A percentile compares a stretch with the other conserved stretches of the same genome.
Evolutionary conservation across 2,329 filamentous ascomycete genomes (phyloP).

Genomic region (Cylindrodendrum hubeiense): DNA sequence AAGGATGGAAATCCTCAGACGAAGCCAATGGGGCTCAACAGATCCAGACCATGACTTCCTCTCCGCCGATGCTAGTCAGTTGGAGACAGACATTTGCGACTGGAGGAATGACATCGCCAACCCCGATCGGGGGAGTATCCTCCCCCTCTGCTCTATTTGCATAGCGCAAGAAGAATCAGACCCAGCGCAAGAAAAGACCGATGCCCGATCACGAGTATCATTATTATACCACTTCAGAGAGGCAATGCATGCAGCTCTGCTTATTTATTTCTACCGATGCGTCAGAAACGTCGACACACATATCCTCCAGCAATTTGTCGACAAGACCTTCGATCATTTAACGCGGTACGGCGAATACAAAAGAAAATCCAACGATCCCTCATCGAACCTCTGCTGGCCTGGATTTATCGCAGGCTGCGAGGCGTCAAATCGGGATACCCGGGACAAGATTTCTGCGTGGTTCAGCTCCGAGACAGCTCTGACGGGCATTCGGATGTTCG

Average conservation of each 20-base stretch:
- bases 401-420: slow-evolving; percentile 21
- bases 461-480: slow-evolving; percentile 7
- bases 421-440: slow-evolving; percentile 3
- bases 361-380: slow-evolving; percentile 12
- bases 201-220: slow-evolving; percentile 3
- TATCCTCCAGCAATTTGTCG: slow-evolving; percentile 24
- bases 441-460: slow-evolving; percentile 10
- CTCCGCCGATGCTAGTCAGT: not conserved
- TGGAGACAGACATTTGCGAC: slow-evolving; percentile 20
- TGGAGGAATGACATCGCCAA: slow-evolving; percentile 16
- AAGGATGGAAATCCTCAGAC: not conserved
- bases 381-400: slow-evolving; percentile 14
- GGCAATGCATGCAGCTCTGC: slow-evolving; percentile 19
- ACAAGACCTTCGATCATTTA: slow-evolving; percentile 15
- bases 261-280: slow-evolving; percentile 23
- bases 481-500: slow-evolving; percentile 22
- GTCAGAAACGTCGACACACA: slow-evolving; percentile 10
- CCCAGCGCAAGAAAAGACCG: not conserved
- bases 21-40: not conserved
- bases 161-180: not conserved
- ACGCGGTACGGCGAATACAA: slow-evolving; percentile 11
- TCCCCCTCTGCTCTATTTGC: not conserved
- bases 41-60: not conserved
- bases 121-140: not conserved
- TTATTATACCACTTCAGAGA: slow-evolving; percentile 15